phyloP scores from a whole-genome alignment of 2,329 filamentous ascomycete genomes.

The Clarireedia homoeocarpa region DNA sequence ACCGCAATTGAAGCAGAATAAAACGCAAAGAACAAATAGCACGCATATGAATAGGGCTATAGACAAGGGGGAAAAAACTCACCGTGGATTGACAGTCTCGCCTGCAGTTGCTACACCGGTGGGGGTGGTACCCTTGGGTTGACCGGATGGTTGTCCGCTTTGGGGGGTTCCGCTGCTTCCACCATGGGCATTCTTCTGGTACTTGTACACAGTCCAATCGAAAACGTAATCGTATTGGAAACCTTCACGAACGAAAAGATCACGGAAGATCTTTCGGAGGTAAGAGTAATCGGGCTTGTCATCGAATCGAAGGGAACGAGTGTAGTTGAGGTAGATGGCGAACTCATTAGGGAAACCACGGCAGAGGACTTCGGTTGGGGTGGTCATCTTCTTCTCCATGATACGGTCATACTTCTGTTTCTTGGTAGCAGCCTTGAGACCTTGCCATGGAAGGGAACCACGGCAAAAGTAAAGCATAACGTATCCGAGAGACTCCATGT shows the following conservation, averaged over 20 bases:
- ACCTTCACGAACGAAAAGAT: slow-evolving; percentile 95
- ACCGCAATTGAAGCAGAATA: slow-evolving; percentile 69
- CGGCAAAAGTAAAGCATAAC: slow-evolving; percentile 69
- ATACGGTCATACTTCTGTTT: slow-evolving; percentile 99
- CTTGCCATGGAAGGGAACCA: slow-evolving; percentile 66
- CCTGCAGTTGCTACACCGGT: slow-evolving; percentile 58
- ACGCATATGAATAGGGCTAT: too few species aligned
- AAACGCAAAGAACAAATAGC: slow-evolving; percentile 64
- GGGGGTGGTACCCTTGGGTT: too few species aligned
- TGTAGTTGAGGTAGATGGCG: slow-evolving; percentile 94
- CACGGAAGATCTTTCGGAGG: slow-evolving; percentile 90
- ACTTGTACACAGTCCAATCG: slow-evolving; percentile 99
- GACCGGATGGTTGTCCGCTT: slow-evolving; percentile 51
- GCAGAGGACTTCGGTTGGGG: slow-evolving; percentile 91
- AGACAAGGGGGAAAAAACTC: background rate
- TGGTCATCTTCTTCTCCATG: slow-evolving; percentile 99
- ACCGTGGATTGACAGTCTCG: slow-evolving; percentile 36
- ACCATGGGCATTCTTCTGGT: slow-evolving; percentile 81
- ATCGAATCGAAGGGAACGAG: slow-evolving; percentile 95
- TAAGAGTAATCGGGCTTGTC: slow-evolving; percentile 98
- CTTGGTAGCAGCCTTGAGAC: slow-evolving; percentile 65
- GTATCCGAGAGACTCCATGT: slow-evolving; percentile 78
- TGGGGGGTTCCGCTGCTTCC: slow-evolving; percentile 60
- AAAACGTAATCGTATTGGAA: slow-evolving; percentile 99
- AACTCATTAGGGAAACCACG: slow-evolving; percentile 96